Evolutionary conservation across 139 green algal species (phyloP), one percentile per base, ranked within the genome.

Genomic region (Chlorella vulgaris): DNA sequence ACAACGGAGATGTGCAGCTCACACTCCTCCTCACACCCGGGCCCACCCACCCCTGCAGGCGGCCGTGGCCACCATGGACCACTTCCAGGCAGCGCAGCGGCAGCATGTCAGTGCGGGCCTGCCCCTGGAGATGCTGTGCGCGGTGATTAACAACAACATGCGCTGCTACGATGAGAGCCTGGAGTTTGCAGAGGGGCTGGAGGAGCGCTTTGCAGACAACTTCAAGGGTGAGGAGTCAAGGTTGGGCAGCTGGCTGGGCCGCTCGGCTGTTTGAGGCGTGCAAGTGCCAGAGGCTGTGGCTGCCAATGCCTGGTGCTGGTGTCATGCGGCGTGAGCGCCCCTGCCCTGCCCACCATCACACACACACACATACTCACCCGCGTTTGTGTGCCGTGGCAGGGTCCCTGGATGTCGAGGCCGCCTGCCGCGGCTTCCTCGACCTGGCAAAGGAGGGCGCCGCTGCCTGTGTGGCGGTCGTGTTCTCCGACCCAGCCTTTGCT

Each of bases 91-190:
- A 0, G 80, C 83, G 8, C 78, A 87, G 80, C 75, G 67, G 19
- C 29, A n/a, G 4, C 50, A 69, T 24, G 22, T 86, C 13, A 55
- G 28, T 33, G 68, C n/a, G 7, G 62, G 58, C 21, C 67, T 86
- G 74, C 75, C 42, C 0, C 74, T 96, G 63, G 88, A 92, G 69
- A 87, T 93, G 85, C 81, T 93, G 68, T 92, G 87, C 69, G 93
- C 93, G 7, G 85, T 95, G 31, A 55, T 93, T 3, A 97, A 97
- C 84, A 97, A 96, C 88, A 94, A 92, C 83, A 65, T 93, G 21
- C 85, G 90, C n/a, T 97, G 91, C 85, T 89, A 96, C 78, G 89
- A 95, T 43, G 88, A 94, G 85, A 89, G 83, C 50, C 83, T 94
- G 51, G 86, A 92, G 76, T 97, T 96, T 84, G 87, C 84, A 19